Evolutionary conservation across 495 filamentous ascomycete species (phyloP).

Genomic region (Podospora appendiculata): DNA sequence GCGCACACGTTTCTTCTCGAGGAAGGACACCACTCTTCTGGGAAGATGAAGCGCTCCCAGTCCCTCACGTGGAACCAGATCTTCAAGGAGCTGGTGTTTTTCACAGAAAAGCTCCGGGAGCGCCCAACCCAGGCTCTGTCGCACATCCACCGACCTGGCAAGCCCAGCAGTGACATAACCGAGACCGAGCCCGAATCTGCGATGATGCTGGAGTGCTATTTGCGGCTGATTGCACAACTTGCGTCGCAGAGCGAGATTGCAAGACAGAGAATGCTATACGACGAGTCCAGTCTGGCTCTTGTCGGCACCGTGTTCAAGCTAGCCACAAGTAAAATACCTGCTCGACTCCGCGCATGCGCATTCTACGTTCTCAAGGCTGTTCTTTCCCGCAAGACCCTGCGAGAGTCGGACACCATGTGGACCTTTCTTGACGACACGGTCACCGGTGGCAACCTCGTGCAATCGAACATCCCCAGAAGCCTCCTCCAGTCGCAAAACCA

Average conservation of each 20-base stretch:
- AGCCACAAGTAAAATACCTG: constrained; percentile 58
- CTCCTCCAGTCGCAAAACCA: constrained; percentile 26
- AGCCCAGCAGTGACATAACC: constrained; percentile 40
- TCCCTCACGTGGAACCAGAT: constrained; percentile 90
- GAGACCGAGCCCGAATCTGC: constrained; percentile 80
- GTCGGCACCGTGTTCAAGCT: constrained; percentile 60
- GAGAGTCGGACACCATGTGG: constrained; percentile 61
- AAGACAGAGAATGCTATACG: constrained; percentile 59
- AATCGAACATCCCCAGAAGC: constrained; percentile 26
- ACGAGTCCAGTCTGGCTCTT: constrained; percentile 49
- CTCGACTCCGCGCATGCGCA: constrained; percentile 66
- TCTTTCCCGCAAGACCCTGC: constrained; percentile 54
- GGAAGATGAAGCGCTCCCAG: constrained; percentile 68
- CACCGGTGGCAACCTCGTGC: constrained; percentile 40
- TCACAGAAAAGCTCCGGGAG: constrained; percentile 59
- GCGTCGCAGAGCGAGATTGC: constrained; percentile 59
- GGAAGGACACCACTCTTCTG: constrained; percentile 63
- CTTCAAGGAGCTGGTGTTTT: constrained; percentile 77
- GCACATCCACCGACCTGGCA: constrained; percentile 48
- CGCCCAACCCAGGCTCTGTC: constrained; percentile 49
- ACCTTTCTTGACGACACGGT: constrained; percentile 63
- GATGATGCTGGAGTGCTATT: constrained; percentile 88
- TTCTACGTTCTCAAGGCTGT: constrained; percentile 63
- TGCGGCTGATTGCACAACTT: constrained; percentile 77
- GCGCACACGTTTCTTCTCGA: constrained; percentile 87